Conservation (phyloP, 2,329 filamentous ascomycete species). For the Penicillium janthinellum region DNA sequence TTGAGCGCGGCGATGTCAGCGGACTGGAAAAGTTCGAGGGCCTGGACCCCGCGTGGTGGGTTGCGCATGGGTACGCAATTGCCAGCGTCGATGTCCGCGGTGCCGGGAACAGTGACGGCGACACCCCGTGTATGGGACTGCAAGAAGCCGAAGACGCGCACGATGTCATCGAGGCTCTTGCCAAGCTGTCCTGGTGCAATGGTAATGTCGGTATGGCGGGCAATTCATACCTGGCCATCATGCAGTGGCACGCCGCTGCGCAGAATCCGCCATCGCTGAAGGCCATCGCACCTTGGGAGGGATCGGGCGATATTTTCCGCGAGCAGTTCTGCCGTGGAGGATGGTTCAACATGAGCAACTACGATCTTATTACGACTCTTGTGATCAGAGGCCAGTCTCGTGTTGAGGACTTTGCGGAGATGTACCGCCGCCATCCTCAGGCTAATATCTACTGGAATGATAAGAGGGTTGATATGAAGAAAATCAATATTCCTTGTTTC, state of each 20-base stretch:
- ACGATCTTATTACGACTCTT: slow-evolving; percentile 44
- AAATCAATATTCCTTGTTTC: slow-evolving; percentile 39
- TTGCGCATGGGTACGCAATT: slow-evolving; percentile 36
- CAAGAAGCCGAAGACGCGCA: slow-evolving; percentile 50
- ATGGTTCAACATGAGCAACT: slow-evolving; percentile 40
- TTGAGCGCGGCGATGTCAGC: slow-evolving; percentile 27
- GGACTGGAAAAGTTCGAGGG: slow-evolving; percentile 47
- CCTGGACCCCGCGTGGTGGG: slow-evolving; percentile 41
- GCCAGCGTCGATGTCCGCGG: slow-evolving; percentile 39
- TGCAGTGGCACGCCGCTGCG: slow-evolving; percentile 48
- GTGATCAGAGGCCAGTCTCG: slow-evolving; percentile 38
- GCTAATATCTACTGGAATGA: slow-evolving; percentile 41
- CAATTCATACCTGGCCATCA: slow-evolving; percentile 47
- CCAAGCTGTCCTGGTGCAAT: slow-evolving; percentile 48
- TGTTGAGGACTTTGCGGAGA: slow-evolving; percentile 47
- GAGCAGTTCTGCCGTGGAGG: slow-evolving; percentile 51
- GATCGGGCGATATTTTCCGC: slow-evolving; percentile 49
- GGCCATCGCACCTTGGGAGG: slow-evolving; percentile 45
- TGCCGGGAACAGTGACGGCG: slow-evolving; percentile 37
- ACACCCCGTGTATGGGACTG: slow-evolving; percentile 40
- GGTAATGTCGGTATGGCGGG: slow-evolving; percentile 49
- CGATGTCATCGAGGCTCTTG: slow-evolving; percentile 48
- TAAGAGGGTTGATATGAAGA: slow-evolving; percentile 39
- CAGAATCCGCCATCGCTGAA: slow-evolving; percentile 40
- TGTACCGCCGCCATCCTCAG: slow-evolving; percentile 41